A percentile compares a stretch with the other conserved stretches of the same genome.
phyloP scores from a whole-genome alignment of 768 basidiomycete genomes.

The Boletus pseudo-olivaceus region DNA sequence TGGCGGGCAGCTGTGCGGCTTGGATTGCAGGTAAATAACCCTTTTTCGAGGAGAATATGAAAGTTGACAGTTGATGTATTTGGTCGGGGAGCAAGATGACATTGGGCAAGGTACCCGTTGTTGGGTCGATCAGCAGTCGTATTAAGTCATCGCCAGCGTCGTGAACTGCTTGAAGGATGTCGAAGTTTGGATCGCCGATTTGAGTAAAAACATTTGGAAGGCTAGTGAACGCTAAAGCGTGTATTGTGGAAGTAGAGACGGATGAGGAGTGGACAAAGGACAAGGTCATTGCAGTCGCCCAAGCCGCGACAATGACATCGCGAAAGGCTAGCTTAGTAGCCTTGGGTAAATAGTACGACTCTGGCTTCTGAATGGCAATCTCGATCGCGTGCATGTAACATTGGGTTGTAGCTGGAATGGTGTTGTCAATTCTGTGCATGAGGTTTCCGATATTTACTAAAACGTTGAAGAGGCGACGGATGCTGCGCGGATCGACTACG shows the following conservation, averaged over 20 bases:
- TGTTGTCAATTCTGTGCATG: constrained; percentile 28
- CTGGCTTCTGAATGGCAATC: constrained; percentile 34
- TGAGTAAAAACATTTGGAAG: constrained; percentile 20
- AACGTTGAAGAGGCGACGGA: constrained; percentile 44
- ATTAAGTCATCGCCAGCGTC: constrained; percentile 33
- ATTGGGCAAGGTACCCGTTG: constrained; percentile 39
- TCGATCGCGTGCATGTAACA: constrained; percentile 45
- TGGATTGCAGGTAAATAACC: constrained; percentile 35
- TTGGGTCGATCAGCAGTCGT: constrained; percentile 31
- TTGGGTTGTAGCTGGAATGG: constrained; percentile 28
- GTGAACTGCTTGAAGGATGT: constrained; percentile 35
- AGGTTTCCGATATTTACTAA: constrained; percentile 41
- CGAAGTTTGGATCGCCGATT: constrained; percentile 34
- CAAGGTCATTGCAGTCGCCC: constrained; percentile 33
- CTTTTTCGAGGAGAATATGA: constrained; percentile 36
- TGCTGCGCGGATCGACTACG: constrained; percentile 27
- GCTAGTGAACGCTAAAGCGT: constrained; percentile 18
- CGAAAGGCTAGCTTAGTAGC: constrained; percentile 30
- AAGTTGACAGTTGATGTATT: constrained; percentile 31
- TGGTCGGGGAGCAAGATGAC: constrained; percentile 42
- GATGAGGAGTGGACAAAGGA: constrained; percentile 23
- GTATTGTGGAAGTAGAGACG: constrained; percentile 19
- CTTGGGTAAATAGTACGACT: constrained; percentile 11
- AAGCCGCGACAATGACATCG: constrained; percentile 39
- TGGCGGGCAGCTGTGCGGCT: constrained; percentile 16